These are phyloP conservation scores for Beta vulgaris DNA, from an alignment of 148 eudicot genomes.

Conservation along the genomic window DNA sequence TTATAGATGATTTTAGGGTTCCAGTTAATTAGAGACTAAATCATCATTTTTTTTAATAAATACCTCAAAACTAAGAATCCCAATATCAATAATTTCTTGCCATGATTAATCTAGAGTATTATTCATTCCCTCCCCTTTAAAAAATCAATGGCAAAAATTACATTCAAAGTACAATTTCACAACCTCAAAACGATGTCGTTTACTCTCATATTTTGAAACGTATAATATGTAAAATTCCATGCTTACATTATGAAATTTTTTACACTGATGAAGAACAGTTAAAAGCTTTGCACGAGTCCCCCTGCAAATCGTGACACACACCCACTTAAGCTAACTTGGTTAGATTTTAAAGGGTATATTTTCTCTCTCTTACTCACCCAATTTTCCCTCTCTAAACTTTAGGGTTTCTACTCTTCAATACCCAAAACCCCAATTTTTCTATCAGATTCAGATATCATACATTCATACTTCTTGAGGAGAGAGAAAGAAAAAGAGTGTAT, in stretches of 20 bases:
- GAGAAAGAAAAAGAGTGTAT: too few relatives aligned
- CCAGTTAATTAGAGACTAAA: too few relatives aligned
- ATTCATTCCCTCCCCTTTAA: too few relatives aligned
- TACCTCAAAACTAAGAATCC: neutral
- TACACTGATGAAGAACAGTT: neutral
- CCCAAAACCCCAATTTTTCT: conserved; percentile 5
- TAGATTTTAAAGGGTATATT: neutral
- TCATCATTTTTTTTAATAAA: too few relatives aligned
- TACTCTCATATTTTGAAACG: neutral
- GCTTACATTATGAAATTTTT: too few relatives aligned
- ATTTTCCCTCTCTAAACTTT: conserved; percentile 17
- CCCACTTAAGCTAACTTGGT: neutral
- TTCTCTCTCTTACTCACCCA: conserved; percentile 4
- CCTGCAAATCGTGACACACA: neutral
- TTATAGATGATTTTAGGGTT: too few relatives aligned
- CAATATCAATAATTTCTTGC: neutral
- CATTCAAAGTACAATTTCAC: neutral
- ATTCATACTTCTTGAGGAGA: neutral
- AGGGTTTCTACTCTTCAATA: conserved; percentile 23
- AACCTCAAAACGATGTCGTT: neutral
- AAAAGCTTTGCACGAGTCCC: neutral
- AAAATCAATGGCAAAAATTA: too few relatives aligned
- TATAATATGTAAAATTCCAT: too few relatives aligned
- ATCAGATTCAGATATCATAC: conserved; percentile 15
- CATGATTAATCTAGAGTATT: too few relatives aligned